phyloP scores from a whole-genome alignment of 768 basidiomycete species.

The Artomyces pyxidatus region DNA sequence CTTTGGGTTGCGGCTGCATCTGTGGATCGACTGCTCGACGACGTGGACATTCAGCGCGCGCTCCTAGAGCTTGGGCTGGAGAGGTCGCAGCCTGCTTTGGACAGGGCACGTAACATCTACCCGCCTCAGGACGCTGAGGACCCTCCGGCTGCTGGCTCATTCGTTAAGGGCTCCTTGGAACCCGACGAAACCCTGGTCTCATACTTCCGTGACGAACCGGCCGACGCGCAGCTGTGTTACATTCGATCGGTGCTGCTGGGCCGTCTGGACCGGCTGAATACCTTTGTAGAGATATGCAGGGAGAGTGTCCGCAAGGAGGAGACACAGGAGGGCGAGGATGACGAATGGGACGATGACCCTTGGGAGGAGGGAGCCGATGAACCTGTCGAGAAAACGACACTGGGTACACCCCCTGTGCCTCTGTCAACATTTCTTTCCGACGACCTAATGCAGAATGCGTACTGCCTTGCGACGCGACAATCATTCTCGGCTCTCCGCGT shows the following conservation, averaged over 20 bases:
- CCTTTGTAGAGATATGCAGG: slow-evolving; percentile 55
- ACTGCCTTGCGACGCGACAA: slow-evolving; percentile 56
- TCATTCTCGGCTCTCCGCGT: slow-evolving; percentile 49
- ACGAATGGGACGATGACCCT: slow-evolving; percentile 73
- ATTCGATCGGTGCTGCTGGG: slow-evolving; percentile 63
- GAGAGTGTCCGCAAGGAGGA: slow-evolving; percentile 15
- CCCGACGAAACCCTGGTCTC: slow-evolving; percentile 29
- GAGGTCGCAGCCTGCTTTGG: slow-evolving; percentile 44
- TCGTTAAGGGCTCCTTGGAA: slow-evolving; percentile 15
- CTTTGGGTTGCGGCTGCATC: slow-evolving; percentile 75
- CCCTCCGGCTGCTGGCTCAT: slow-evolving; percentile 13
- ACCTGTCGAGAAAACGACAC: slow-evolving; percentile 9
- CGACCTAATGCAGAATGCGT: slow-evolving; percentile 50
- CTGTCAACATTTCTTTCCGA: slow-evolving; percentile 58
- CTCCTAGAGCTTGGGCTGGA: slow-evolving; percentile 58
- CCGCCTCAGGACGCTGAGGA: slow-evolving; percentile 11
- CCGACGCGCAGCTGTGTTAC: slow-evolving; percentile 56
- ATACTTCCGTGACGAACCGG: slow-evolving; percentile 49
- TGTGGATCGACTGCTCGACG: slow-evolving; percentile 56
- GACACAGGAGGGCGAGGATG: slow-evolving; percentile 29
- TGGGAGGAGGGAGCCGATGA: slow-evolving; percentile 50
- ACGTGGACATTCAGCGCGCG: slow-evolving; percentile 43
- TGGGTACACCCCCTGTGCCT: slow-evolving; percentile 31
- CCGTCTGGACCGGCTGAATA: slow-evolving; percentile 61
- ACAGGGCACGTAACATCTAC: slow-evolving; percentile 21